Evolutionary conservation across 73 alveolate species (phyloP), one percentile per base, ranked within the genome.

Genomic region (Paramecium octaurelia): DNA sequence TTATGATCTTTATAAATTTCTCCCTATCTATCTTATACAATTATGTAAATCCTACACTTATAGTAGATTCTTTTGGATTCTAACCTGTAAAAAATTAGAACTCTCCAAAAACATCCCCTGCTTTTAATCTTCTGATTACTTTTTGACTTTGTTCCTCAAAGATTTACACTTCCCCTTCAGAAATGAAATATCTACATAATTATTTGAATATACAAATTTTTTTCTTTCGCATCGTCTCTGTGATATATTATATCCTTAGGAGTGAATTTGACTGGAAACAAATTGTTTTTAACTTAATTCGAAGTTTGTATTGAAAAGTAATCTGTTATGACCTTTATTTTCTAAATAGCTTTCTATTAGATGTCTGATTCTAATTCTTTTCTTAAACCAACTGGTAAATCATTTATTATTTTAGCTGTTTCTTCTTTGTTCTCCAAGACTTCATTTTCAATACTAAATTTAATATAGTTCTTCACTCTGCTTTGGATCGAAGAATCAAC

Each of bases 61-160:
- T 87, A 9, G 89, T 80, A 1, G 93, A 58, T 31, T 58, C 88
- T 34, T 58, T 12, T 0, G 88, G 71, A 40, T 35, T 64, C 12
- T 42, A 27, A 0, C 88, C 86, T 9, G 93, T 38, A 60, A 87
- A 87, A 42, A 87, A 87, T 64, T 75, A 58, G 40, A 40, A 64
- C 34, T 87, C 93, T 8, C 93, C 93, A 64, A 87, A 87, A 21
- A 42, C 59, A 75, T 75, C 88, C 20, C 88, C 88, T 11, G 58
- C 60, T 75, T 75, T 35, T 9, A 75, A 27, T 34, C 20, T 35
- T 35, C 40, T 38, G 1, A 75, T 29, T 6, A 38, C n/a, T 8
- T 38, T 75, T 75, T 42, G 11, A 20, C 88, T 75, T 35, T 75
- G 9, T 35, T 75, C 68, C 9, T 75, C 88, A 16, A 75, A 10